Percentiles rank a stretch among this genome's conserved stretches.
phyloP scores from a whole-genome alignment of 1,284 basidiomycete species.

The Melampsora larici-populina region DNA sequence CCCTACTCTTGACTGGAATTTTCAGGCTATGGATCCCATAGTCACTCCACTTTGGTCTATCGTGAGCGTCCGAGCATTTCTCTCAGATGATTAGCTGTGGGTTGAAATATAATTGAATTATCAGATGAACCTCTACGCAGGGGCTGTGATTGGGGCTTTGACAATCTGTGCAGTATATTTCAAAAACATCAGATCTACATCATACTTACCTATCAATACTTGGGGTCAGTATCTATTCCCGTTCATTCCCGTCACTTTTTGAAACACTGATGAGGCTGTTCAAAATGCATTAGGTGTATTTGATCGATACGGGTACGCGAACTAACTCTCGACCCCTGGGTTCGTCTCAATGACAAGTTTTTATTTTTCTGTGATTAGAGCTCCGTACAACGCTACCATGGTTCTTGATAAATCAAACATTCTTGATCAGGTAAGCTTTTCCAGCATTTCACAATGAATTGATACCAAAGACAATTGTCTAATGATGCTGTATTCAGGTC shows the following conservation, averaged over 20 bases:
- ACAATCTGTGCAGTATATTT: slow-evolving; percentile 27
- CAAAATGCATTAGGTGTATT: slow-evolving; percentile 12
- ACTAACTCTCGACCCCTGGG: neutral
- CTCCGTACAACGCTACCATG: slow-evolving; percentile 21
- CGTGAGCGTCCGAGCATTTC: slow-evolving; percentile 44
- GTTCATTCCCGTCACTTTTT: no score
- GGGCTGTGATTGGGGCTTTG: slow-evolving; percentile 2
- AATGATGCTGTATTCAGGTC: neutral
- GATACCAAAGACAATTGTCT: no score
- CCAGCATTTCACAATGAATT: neutral
- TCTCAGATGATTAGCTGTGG: slow-evolving; percentile 44
- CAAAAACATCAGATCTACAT: slow-evolving; percentile 23
- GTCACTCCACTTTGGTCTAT: slow-evolving; percentile 51
- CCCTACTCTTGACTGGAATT: slow-evolving; percentile 58
- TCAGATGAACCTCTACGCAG: slow-evolving; percentile 29
- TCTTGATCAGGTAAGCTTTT: slow-evolving; percentile 22
- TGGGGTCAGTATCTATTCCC: slow-evolving; percentile 21
- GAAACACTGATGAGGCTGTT: no score
- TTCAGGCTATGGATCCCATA: slow-evolving; percentile 49
- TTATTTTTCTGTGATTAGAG: slow-evolving; percentile 4
- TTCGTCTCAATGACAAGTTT: neutral
- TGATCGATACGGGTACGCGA: slow-evolving; percentile 35
- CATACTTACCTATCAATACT: slow-evolving; percentile 46
- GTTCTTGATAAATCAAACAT: slow-evolving; percentile 13
- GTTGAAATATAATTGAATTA: no score